phyloP scores from a whole-genome alignment of 1,284 basidiomycete species.

The Malassezia dermatis region DNA sequence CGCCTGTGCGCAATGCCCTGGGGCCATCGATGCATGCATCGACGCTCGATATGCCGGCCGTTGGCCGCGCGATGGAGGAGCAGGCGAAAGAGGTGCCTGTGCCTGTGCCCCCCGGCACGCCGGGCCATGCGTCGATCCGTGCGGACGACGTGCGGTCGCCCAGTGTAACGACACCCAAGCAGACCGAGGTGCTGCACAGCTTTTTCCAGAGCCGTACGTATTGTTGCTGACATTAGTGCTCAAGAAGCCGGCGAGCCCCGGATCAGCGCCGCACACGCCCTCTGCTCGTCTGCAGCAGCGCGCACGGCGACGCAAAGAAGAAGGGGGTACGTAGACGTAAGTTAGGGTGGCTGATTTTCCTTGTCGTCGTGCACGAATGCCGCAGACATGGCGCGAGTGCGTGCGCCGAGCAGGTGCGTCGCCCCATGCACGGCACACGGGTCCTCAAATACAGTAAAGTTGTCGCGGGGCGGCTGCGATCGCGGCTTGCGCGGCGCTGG shows the following conservation, averaged over 20 bases:
- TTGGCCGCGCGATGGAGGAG: constrained; percentile 13
- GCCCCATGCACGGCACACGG: background rate
- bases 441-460: constrained; percentile 11
- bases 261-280: constrained; percentile 6
- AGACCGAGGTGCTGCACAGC: constrained; percentile 39
- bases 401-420: background rate
- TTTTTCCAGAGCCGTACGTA: constrained; percentile 39
- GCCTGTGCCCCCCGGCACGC: constrained; percentile 4
- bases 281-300: background rate
- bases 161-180: constrained; percentile 22
- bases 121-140: constrained; percentile 12
- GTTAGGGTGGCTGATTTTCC: constrained; percentile 3
- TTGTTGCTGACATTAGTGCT: constrained; percentile 6
- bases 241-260: constrained; percentile 11
- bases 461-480: background rate
- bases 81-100: constrained; percentile 9
- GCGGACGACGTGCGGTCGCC: background rate
- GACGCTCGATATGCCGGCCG: constrained; percentile 16
- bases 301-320: constrained; percentile 5
- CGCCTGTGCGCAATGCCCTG: constrained; percentile 4
- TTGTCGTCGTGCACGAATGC: constrained; percentile 9
- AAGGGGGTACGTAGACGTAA: background rate
- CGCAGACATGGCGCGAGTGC: constrained; percentile 11
- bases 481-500: background rate
- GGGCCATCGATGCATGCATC: constrained; percentile 14